These are phyloP conservation scores for Tuber magnatum DNA, from an alignment of 495 filamentous ascomycete species.

Conservation along the genomic window DNA sequence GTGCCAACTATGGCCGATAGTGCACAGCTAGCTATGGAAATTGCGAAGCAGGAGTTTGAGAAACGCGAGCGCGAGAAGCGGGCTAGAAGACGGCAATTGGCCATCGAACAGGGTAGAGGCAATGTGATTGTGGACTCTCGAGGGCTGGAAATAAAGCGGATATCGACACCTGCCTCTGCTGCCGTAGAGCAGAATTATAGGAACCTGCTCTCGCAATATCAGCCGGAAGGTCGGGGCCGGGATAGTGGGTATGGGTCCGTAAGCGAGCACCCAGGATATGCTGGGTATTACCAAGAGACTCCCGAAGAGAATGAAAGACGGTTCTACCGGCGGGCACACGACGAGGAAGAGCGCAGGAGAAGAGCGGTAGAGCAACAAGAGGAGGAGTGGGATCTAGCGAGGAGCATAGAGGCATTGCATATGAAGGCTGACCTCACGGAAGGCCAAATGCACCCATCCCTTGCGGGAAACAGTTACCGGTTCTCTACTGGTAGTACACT, in stretches of 20 bases:
- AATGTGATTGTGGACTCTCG: slow-evolving; percentile 30
- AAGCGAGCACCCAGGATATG: background rate
- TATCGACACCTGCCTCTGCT: slow-evolving; percentile 23
- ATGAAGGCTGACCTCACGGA: slow-evolving; percentile 27
- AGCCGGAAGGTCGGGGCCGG: slow-evolving; percentile 13
- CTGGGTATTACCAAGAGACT: background rate
- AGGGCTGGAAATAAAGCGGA: slow-evolving; percentile 32
- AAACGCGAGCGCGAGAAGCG: slow-evolving; percentile 33
- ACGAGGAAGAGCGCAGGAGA: slow-evolving; percentile 18
- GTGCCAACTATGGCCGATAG: slow-evolving; percentile 6
- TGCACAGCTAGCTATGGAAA: slow-evolving; percentile 29
- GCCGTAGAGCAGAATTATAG: slow-evolving; percentile 10
- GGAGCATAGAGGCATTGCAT: slow-evolving; percentile 27
- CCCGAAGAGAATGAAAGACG: background rate
- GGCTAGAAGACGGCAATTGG: slow-evolving; percentile 19
- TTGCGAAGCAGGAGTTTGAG: slow-evolving; percentile 38
- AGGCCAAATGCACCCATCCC: slow-evolving; percentile 20
- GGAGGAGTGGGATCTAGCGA: slow-evolving; percentile 29
- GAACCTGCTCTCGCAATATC: slow-evolving; percentile 12
- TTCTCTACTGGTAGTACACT: slow-evolving; percentile 46
- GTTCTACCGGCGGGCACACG: slow-evolving; percentile 6
- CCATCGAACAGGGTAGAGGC: slow-evolving; percentile 21
- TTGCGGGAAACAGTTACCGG: slow-evolving; percentile 14
- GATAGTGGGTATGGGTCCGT: slow-evolving; percentile 20
- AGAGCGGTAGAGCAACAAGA: slow-evolving; percentile 22